Conservation (phyloP, 2,329 filamentous ascomycete species). For the Ophiognomonia clavigignenti-juglandacearum region DNA sequence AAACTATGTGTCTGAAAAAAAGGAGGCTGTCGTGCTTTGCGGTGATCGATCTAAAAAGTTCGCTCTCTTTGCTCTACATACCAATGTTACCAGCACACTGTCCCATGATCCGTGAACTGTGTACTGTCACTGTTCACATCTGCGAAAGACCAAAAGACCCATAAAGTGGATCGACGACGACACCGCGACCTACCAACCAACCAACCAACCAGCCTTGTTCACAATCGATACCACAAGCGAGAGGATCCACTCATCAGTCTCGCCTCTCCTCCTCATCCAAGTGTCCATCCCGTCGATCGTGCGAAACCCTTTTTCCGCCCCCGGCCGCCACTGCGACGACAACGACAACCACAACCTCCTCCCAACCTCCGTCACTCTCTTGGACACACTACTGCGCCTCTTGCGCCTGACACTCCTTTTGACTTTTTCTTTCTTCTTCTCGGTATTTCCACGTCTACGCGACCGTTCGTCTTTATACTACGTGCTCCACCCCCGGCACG, state of each 20-base stretch:
- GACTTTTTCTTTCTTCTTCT: not conserved
- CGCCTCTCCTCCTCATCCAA: not conserved
- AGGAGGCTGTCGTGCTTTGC: too few relatives aligned
- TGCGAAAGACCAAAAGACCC: too few relatives aligned
- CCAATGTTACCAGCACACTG: too few relatives aligned
- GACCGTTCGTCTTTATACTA: not conserved
- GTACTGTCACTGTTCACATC: too few relatives aligned
- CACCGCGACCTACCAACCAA: not conserved
- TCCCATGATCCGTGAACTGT: too few relatives aligned
- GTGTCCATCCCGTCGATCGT: not conserved
- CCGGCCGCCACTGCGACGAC: not conserved
- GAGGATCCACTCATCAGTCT: too few relatives aligned
- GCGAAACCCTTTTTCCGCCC: not conserved
- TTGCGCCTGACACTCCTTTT: slow-evolving; percentile 9
- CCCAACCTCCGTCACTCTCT: slow-evolving; percentile 3
- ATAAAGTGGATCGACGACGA: slow-evolving; percentile 4
- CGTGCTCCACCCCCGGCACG: not conserved
- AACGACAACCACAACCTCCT: not conserved
- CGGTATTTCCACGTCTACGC: not conserved
- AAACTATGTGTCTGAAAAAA: too few relatives aligned
- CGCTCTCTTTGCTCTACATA: too few relatives aligned
- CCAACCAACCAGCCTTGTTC: slow-evolving; percentile 5
- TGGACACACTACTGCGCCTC: not conserved
- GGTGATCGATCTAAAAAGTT: too few relatives aligned
- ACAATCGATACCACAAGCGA: not conserved